Percentiles rank a stretch among this genome's conserved stretches.
Evolutionary conservation across 1,284 basidiomycete species (phyloP).

Genomic region (Filobasidium uniguttulatum): DNA sequence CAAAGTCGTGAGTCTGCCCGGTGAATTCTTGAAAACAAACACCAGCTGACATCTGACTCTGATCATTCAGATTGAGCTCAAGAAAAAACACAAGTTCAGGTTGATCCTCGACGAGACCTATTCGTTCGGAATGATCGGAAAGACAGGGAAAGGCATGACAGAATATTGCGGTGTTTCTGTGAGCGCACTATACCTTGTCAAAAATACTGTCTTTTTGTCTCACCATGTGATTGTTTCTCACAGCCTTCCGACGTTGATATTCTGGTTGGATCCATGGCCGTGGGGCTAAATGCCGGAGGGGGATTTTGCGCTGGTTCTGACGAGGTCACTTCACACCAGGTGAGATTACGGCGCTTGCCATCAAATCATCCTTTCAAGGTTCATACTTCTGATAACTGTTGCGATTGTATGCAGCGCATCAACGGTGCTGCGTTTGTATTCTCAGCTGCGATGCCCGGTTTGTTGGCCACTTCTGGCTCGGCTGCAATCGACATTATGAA

Average conservation of each 20-base stretch:
- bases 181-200: slow-evolving; percentile 25
- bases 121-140: slow-evolving; percentile 83
- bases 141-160: slow-evolving; percentile 85
- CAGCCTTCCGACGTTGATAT: slow-evolving; percentile 44
- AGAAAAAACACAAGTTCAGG: slow-evolving; percentile 89
- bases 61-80: slow-evolving; percentile 63
- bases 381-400: slow-evolving; percentile 1
- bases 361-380: not conserved
- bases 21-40: not conserved
- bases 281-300: slow-evolving; percentile 67
- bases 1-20: slow-evolving; percentile 53
- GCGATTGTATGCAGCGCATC: slow-evolving; percentile 55
- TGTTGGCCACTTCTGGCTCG: slow-evolving; percentile 74
- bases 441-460: slow-evolving; percentile 84
- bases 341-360: no score
- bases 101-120: slow-evolving; percentile 87
- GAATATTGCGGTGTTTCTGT: slow-evolving; percentile 86
- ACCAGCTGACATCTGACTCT: not conserved
- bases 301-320: slow-evolving; percentile 89
- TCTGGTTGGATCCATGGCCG: slow-evolving; percentile 65
- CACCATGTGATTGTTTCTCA: not conserved
- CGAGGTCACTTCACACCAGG: slow-evolving; percentile 77
- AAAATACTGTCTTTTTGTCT: slow-evolving; percentile 27
- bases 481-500: slow-evolving; percentile 68
- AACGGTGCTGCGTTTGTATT: slow-evolving; percentile 93